phyloP scores from a whole-genome alignment of 2,329 filamentous ascomycete species.

The Sarocladium oryzae region DNA sequence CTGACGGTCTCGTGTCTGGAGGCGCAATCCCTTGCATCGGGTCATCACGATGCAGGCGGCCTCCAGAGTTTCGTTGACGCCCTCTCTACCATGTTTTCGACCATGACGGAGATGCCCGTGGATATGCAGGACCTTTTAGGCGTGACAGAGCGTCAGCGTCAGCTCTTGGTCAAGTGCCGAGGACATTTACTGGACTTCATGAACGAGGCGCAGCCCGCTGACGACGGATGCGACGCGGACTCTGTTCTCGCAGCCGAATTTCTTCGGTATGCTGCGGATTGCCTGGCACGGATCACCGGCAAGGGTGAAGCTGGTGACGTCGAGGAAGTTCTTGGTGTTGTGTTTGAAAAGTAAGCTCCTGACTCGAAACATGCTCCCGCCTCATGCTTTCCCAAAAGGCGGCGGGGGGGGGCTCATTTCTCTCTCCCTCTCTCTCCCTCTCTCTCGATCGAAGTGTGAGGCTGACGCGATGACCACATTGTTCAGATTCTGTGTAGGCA shows the following conservation, averaged over 20 bases:
- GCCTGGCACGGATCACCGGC: constrained; percentile 82
- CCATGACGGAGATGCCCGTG: constrained; percentile 63
- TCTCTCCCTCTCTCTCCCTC: no score
- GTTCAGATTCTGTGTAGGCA: constrained; percentile 49
- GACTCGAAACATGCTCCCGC: constrained; percentile 5
- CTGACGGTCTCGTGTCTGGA: constrained; percentile 66
- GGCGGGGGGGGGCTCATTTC: constrained; percentile 6
- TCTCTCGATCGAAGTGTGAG: background rate
- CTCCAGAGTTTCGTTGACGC: constrained; percentile 62
- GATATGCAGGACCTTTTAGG: constrained; percentile 80
- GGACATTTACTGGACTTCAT: constrained; percentile 69
- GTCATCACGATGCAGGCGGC: constrained; percentile 47
- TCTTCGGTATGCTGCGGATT: constrained; percentile 71
- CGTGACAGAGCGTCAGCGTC: constrained; percentile 82
- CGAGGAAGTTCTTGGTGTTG: constrained; percentile 90
- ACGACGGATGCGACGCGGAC: constrained; percentile 53
- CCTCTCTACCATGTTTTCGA: constrained; percentile 61
- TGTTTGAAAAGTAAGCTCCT: constrained; percentile 84
- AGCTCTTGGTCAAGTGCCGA: constrained; percentile 70
- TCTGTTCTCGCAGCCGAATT: constrained; percentile 88
- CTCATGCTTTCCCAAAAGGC: background rate
- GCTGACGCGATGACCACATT: constrained; percentile 3
- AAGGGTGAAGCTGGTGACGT: constrained; percentile 81
- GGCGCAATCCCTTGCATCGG: constrained; percentile 29
- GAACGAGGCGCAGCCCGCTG: constrained; percentile 39